Base-by-base conservation (phyloP, 2,329 filamentous ascomycete genomes). In the Arthroderma sp. region DNA sequence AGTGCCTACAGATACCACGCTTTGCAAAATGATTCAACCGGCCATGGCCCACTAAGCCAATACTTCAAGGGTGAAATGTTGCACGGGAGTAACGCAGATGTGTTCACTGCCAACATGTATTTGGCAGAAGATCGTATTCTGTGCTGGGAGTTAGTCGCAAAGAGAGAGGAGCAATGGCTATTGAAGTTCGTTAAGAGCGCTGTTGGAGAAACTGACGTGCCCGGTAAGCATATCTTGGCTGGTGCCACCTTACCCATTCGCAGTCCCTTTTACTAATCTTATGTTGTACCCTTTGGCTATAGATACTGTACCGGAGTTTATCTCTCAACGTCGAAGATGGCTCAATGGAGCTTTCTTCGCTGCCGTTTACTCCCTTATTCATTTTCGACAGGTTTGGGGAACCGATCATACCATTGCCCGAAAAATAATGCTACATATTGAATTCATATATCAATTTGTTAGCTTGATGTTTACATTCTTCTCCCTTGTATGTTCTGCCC, bases 51-150 rank as follows among this genome's bases (percentile, higher is more conserved):
- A 0, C 70, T 98, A 41, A 94, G 88, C 60, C 91, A 96, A 66
- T 98, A 98, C 62, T 98, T 98, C 77, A 96, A 96, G 70, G 93
- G 93, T 52, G 91, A 98, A 65, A 96, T 89, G 1, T 71, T 98
- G 28, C 91, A 96, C 58, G 91, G 91, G 9, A 85, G 94, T 55
- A 86, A 95, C 61, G 91, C 93, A 6, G 89, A 95, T 61, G 87
- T 96, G 3, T 96, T 96, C 59, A 95, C 89, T 0, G 88, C 91
- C 32, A 98, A 98, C 66, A 98, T 98, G 91, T 98, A 96, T 60
- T 77, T 98, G 47, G 91, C 91, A 45, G 91, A 98, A 61, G 91
- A 98, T 74, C 85, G 91, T 72, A 98, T 98, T 60, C 79, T 98
- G 32, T 98, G 91, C 65, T 98, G 94, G 73, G 91, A 98, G 71